Evolutionary conservation across 2,329 filamentous ascomycete genomes (phyloP).

Genomic region (Pseudocercospora macadamiae): DNA sequence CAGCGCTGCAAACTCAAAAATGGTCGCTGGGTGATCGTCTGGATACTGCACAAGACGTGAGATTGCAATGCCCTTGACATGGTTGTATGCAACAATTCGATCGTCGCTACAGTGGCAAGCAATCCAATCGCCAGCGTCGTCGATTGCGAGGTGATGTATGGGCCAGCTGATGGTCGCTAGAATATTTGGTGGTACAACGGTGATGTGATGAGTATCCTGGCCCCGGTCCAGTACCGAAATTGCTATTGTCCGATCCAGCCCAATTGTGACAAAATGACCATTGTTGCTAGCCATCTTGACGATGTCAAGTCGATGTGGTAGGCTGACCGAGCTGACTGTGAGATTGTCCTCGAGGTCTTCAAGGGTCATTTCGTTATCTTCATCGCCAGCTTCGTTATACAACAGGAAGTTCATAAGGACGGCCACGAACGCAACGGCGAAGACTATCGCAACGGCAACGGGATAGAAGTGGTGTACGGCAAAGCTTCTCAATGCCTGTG

Average conservation of each 20-base stretch:
- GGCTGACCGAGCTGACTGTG: conserved; percentile 62
- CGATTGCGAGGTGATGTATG: conserved; percentile 62
- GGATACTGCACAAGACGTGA: conserved; percentile 59
- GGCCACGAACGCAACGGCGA: conserved; percentile 66
- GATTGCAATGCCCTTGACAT: conserved; percentile 60
- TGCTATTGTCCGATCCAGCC: conserved; percentile 68
- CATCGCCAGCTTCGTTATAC: conserved; percentile 61
- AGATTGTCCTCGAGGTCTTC: conserved; percentile 58
- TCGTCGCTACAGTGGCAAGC: conserved; percentile 65
- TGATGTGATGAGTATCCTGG: conserved; percentile 25
- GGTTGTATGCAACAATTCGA: conserved; percentile 65
- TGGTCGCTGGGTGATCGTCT: conserved; percentile 61
- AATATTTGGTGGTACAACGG: conserved; percentile 25
- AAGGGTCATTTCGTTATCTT: conserved; percentile 46
- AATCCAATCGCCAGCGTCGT: conserved; percentile 66
- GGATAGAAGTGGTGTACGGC: conserved; percentile 69
- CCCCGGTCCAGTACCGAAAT: conserved; percentile 28
- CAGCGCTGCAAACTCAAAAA: conserved; percentile 64
- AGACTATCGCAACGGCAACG: conserved; percentile 65
- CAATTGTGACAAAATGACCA: conserved; percentile 69
- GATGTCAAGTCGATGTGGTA: conserved; percentile 71
- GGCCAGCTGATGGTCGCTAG: conserved; percentile 35
- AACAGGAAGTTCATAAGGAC: conserved; percentile 75
- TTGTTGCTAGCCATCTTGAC: conserved; percentile 63
- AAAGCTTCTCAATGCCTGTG: conserved; percentile 54